A percentile compares a stretch with the other conserved stretches of the same genome.
These are phyloP conservation scores for Colletotrichum chrysophilum DNA, from an alignment of 2,329 filamentous ascomycete genomes.

Conservation along the genomic window DNA sequence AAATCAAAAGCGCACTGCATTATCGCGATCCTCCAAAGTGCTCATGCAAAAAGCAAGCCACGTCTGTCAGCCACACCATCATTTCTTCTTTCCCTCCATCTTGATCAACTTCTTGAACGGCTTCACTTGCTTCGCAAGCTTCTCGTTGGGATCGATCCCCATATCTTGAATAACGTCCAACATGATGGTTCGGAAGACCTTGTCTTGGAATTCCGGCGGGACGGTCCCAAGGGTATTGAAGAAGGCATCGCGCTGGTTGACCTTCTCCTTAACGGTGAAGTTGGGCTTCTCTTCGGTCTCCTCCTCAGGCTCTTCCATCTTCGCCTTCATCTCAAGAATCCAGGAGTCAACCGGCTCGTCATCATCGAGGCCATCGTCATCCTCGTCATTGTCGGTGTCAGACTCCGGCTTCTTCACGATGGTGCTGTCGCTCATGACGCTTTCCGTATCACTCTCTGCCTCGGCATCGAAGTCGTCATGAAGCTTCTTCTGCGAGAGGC, in stretches of 20 bases:
- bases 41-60: not conserved
- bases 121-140: not conserved
- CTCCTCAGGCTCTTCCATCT: not conserved
- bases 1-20: not conserved
- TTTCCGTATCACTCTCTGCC: not conserved
- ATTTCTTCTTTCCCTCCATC: not conserved
- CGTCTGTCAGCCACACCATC: not conserved
- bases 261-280: not conserved
- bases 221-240: not conserved
- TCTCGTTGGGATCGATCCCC: not conserved
- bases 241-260: not conserved
- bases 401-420: not conserved
- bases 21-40: not conserved
- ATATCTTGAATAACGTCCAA: not conserved
- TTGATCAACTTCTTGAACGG: not conserved
- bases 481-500: no score
- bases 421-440: not conserved
- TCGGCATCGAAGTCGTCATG: not conserved
- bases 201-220: not conserved
- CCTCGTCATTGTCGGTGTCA: not conserved
- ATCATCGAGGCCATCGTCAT: not conserved
- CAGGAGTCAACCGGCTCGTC: not conserved
- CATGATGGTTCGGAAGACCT: not conserved
- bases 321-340: not conserved
- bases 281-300: not conserved